Percentiles rank a stretch among this genome's conserved stretches.
Conservation (phyloP, 139 green algal genomes). For the Haematococcus sp. region DNA sequence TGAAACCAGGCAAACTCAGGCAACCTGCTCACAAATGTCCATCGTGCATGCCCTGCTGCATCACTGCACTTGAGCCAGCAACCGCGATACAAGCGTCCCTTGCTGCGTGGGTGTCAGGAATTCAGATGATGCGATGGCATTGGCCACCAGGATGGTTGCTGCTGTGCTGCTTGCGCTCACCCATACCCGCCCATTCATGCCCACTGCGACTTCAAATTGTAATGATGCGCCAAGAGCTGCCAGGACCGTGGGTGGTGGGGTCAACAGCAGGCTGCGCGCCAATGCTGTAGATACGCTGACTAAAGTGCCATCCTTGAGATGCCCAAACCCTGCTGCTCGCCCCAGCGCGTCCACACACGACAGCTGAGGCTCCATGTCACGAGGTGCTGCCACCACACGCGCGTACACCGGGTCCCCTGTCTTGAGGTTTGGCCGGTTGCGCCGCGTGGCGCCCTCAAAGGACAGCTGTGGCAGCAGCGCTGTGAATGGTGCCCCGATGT, state of each 20-base stretch:
- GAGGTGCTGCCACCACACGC: constrained; percentile 57
- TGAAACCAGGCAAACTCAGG: no score
- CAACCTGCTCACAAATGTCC: no score
- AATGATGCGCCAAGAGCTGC: constrained; percentile 48
- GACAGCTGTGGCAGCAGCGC: constrained; percentile 68
- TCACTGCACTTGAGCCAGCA: constrained; percentile 19
- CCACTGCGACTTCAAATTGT: constrained; percentile 77
- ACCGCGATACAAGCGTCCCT: constrained; percentile 15
- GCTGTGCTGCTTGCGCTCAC: constrained; percentile 33
- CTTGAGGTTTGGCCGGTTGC: constrained; percentile 76
- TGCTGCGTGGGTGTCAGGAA: constrained; percentile 23
- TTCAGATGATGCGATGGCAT: constrained; percentile 23
- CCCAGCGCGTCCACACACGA: constrained; percentile 65
- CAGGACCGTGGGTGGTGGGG: constrained; percentile 44
- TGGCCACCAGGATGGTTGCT: constrained; percentile 43
- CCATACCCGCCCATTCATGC: constrained; percentile 79
- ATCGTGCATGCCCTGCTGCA: no score
- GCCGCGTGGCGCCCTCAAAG: constrained; percentile 80
- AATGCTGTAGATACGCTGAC: constrained; percentile 27
- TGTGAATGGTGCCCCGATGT: constrained; percentile 71
- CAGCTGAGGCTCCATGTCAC: constrained; percentile 68
- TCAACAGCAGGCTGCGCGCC: constrained; percentile 47
- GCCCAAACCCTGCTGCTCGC: constrained; percentile 62
- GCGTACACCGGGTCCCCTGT: constrained; percentile 75
- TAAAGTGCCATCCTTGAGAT: constrained; percentile 62